phyloP scores from a whole-genome alignment of 2,329 filamentous ascomycete genomes.

The Intubia oerlemansii region DNA sequence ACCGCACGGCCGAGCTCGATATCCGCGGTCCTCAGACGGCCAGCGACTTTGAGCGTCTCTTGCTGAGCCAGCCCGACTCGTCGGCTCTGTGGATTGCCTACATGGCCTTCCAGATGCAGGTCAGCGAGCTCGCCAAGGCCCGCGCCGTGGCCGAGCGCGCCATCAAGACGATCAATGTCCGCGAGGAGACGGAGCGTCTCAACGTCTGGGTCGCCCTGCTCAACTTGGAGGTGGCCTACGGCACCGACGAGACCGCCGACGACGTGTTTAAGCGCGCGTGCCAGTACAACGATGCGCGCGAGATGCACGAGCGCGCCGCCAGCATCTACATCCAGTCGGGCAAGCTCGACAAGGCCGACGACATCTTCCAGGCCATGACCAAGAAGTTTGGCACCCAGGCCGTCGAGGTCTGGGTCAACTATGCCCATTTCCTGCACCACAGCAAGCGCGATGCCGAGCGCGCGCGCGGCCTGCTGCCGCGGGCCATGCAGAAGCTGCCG shows the following conservation, averaged over 20 bases:
- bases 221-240: constrained; percentile 84
- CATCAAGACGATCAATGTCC: constrained; percentile 73
- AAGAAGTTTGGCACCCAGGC: constrained; percentile 76
- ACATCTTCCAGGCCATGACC: constrained; percentile 64
- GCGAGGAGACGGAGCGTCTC: constrained; percentile 78
- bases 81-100: constrained; percentile 88
- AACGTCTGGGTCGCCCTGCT: constrained; percentile 91
- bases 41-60: constrained; percentile 80
- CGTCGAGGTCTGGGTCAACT: constrained; percentile 77
- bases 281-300: constrained; percentile 79
- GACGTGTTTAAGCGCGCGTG: constrained; percentile 81
- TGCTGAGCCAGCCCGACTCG: constrained; percentile 84
- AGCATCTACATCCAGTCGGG: constrained; percentile 90
- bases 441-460: constrained; percentile 47
- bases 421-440: constrained; percentile 78
- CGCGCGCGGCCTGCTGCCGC: constrained; percentile 55
- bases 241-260: constrained; percentile 61
- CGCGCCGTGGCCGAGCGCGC: constrained; percentile 80
- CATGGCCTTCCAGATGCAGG: constrained; percentile 95
- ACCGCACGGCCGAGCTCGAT: constrained; percentile 83
- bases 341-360: constrained; percentile 73
- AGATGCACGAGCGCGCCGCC: constrained; percentile 72
- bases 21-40: constrained; percentile 71
- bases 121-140: constrained; percentile 74
- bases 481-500: constrained; percentile 69